Percentiles rank a stretch among this genome's conserved stretches.
Conservation (phyloP, 805 yeast species). For the Barnettozyma salicaria region DNA sequence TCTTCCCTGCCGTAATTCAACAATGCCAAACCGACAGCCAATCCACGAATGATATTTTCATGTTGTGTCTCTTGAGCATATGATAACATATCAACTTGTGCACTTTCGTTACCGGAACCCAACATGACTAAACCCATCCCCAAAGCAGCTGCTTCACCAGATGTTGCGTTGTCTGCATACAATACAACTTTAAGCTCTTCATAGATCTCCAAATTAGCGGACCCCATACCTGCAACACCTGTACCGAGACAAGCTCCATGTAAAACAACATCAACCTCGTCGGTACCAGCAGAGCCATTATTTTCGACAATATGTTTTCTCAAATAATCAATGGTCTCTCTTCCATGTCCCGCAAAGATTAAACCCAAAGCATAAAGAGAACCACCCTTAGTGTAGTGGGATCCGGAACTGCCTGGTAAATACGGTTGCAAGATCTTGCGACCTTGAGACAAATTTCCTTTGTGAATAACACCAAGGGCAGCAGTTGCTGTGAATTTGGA, state of each 20-base stretch:
- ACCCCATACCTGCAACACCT: constrained; percentile 96
- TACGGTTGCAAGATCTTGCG: constrained; percentile 82
- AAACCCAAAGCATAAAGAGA: constrained; percentile 89
- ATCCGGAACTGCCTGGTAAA: constrained; percentile 73
- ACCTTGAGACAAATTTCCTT: constrained; percentile 91
- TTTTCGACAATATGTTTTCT: constrained; percentile 63
- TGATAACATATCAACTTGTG: constrained; percentile 72
- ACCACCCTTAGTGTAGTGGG: constrained; percentile 93
- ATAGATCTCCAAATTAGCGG: constrained; percentile 64
- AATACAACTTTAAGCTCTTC: constrained; percentile 79
- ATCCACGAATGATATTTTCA: constrained; percentile 90
- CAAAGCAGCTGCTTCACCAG: constrained; percentile 95
- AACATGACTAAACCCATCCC: constrained; percentile 95
- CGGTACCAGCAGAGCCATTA: constrained; percentile 55
- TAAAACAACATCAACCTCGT: constrained; percentile 72
- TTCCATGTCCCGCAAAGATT: constrained; percentile 93
- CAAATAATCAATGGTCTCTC: constrained; percentile 75
- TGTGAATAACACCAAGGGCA: constrained; percentile 94
- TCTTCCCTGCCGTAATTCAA: constrained; percentile 83
- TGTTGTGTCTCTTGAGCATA: constrained; percentile 95
- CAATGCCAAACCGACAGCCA: constrained; percentile 84
- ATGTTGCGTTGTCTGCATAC: constrained; percentile 84
- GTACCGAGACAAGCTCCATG: constrained; percentile 96
- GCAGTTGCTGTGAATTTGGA: constrained; percentile 97
- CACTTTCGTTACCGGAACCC: constrained; percentile 74